Evolutionary conservation across 495 filamentous ascomycete species (phyloP).

Genomic region (Penicillium subrubescens): DNA sequence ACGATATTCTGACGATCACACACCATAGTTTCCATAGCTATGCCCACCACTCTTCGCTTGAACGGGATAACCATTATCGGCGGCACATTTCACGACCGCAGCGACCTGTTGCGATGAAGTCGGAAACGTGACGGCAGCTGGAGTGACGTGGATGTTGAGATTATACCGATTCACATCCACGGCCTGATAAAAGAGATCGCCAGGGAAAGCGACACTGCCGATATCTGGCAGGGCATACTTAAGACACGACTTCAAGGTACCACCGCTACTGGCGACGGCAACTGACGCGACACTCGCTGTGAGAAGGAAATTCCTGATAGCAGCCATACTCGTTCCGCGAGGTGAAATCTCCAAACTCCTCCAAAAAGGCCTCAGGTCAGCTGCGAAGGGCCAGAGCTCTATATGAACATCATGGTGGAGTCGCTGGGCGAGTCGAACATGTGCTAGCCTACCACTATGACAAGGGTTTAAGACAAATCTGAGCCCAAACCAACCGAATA

Average conservation of each 20-base stretch:
- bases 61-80: conserved; percentile 56
- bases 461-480: background rate
- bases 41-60: conserved; percentile 72
- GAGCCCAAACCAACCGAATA: background rate
- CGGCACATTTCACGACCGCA: conserved; percentile 59
- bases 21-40: conserved; percentile 60
- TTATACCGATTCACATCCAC: conserved; percentile 51
- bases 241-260: conserved; percentile 16
- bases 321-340: background rate
- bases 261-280: conserved; percentile 3
- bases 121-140: conserved; percentile 63
- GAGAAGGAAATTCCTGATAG: conserved; percentile 3
- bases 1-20: background rate
- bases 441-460: background rate
- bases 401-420: background rate
- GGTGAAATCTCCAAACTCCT: background rate
- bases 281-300: conserved; percentile 1
- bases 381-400: background rate
- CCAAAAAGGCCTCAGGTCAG: background rate
- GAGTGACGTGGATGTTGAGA: conserved; percentile 58
- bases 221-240: conserved; percentile 13
- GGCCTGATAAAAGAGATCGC: conserved; percentile 20
- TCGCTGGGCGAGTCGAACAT: background rate
- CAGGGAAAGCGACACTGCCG: conserved; percentile 17
- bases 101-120: conserved; percentile 56